These are phyloP conservation scores for Hebeloma cylindrosporum DNA, from an alignment of 768 basidiomycete species.

Conservation along the genomic window DNA sequence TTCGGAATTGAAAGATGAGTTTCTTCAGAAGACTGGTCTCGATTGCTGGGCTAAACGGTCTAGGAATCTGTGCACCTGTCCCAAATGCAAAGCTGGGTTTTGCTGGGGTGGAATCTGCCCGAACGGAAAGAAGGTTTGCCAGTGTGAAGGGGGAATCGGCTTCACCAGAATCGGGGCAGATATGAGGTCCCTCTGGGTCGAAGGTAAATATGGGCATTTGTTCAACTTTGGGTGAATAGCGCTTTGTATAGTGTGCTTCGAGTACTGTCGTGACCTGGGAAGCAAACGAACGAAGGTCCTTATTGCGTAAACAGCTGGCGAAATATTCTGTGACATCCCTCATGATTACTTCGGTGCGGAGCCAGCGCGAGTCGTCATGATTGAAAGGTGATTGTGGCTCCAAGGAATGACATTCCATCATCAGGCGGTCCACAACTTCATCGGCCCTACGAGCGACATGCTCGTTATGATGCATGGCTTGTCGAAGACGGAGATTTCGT, in stretches of 20 bases:
- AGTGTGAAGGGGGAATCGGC: too few species aligned
- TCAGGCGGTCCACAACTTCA: constrained; percentile 4
- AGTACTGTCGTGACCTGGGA: constrained; percentile 2
- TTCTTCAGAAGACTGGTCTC: background rate
- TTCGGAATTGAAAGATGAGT: constrained; percentile 11
- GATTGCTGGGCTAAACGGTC: background rate
- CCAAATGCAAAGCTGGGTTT: too few species aligned
- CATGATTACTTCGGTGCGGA: constrained; percentile 9
- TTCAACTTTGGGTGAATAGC: too few species aligned
- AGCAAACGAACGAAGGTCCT: constrained; percentile 11
- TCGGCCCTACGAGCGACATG: background rate
- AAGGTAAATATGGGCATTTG: too few species aligned
- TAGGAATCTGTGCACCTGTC: background rate
- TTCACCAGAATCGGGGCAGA: too few species aligned
- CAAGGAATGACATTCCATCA: constrained; percentile 20
- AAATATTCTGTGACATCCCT: constrained; percentile 10
- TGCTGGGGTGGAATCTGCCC: too few species aligned
- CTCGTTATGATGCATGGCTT: background rate
- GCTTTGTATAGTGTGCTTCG: background rate
- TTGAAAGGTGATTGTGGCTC: background rate
- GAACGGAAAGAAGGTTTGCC: too few species aligned
- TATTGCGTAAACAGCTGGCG: constrained; percentile 15
- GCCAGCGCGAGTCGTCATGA: constrained; percentile 7
- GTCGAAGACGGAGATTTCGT: background rate
- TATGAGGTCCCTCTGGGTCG: too few species aligned